Evolutionary conservation across 306 rosid species (phyloP).

Genomic region (Calophaca sinica): DNA sequence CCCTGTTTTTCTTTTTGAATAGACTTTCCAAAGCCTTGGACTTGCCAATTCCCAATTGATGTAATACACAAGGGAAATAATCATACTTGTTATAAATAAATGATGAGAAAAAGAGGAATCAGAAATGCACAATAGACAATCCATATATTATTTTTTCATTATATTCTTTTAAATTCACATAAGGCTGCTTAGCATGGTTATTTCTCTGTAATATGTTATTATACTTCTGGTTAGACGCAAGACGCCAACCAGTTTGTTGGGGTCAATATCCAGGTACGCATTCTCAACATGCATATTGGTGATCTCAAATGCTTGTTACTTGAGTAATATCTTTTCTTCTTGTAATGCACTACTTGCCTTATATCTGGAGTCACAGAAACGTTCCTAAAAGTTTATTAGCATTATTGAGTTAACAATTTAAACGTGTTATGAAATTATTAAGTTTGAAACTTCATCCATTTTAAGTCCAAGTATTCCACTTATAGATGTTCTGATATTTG

Average conservation of each 20-base stretch:
- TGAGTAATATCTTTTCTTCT: too few species aligned
- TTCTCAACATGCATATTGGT: background rate
- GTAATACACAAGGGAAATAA: too few species aligned
- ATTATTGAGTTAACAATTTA: background rate
- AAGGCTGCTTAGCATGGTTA: too few species aligned
- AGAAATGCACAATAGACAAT: too few species aligned
- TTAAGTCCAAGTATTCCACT: background rate
- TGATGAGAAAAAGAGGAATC: too few species aligned
- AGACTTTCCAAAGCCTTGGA: too few species aligned
- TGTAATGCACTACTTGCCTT: background rate
- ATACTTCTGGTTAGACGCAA: background rate
- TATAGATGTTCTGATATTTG: conserved; percentile 17
- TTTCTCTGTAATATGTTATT: too few species aligned
- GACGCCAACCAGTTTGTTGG: background rate
- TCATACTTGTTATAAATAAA: too few species aligned
- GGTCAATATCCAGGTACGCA: background rate
- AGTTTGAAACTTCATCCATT: conserved; percentile 25
- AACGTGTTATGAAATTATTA: background rate
- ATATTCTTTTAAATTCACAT: too few species aligned
- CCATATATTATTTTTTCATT: too few species aligned
- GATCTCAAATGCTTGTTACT: background rate
- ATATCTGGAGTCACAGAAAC: conserved; percentile 11
- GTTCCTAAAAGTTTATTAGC: background rate
- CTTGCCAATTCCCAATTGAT: too few species aligned
- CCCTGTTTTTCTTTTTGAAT: too few species aligned